Conservation (phyloP, 306 rosid genomes). For the Ochetophila trinervis region DNA sequence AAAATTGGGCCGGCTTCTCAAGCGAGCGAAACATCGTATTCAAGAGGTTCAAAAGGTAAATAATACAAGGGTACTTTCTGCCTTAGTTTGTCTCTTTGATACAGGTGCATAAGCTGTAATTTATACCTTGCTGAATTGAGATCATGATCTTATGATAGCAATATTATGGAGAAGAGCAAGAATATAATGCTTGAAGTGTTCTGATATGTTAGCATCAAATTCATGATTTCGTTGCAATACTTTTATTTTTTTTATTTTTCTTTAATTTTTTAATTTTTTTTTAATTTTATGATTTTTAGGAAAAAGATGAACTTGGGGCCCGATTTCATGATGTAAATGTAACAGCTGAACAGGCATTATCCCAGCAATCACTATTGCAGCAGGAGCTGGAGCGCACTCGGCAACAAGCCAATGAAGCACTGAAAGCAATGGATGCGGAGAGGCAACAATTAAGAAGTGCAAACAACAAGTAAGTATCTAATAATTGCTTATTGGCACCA, state of each 20-base stretch:
- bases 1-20: constrained; percentile 88
- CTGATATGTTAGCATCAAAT: background rate
- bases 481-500: constrained; percentile 13
- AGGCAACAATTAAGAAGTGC: constrained; percentile 94
- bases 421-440: constrained; percentile 92
- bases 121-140: constrained; percentile 19
- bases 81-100: constrained; percentile 8
- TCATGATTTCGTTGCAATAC: too few relatives aligned
- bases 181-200: background rate
- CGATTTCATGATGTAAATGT: constrained; percentile 61
- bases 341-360: constrained; percentile 73
- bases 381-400: constrained; percentile 94
- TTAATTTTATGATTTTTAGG: constrained; percentile 40
- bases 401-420: constrained; percentile 94
- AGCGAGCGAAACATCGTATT: constrained; percentile 97
- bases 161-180: background rate
- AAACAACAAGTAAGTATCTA: constrained; percentile 75
- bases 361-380: constrained; percentile 73
- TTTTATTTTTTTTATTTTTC: too few relatives aligned
- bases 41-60: constrained; percentile 93
- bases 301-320: constrained; percentile 91
- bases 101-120: background rate
- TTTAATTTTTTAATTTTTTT: too few relatives aligned
- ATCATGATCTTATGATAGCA: constrained; percentile 13
- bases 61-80: constrained; percentile 1